These are phyloP conservation scores for Tribonema minus DNA, from an alignment of 108 stramenopile genomes.

Conservation along the genomic window DNA sequence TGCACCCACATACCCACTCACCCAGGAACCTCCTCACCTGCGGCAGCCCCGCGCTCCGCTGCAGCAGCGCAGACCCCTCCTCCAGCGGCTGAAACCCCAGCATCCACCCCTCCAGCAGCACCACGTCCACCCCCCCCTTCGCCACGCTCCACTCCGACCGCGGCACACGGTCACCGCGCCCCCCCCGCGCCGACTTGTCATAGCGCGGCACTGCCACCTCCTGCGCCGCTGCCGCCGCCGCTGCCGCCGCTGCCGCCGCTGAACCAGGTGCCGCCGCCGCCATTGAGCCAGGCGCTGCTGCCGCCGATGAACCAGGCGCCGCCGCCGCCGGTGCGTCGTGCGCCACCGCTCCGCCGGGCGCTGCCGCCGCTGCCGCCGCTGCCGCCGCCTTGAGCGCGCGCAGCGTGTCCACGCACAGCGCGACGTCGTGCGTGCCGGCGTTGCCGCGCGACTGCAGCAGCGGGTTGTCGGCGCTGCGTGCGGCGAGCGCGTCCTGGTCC, in stretches of 20 bases:
- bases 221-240: not conserved
- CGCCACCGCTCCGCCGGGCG: no score
- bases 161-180: slow-evolving; percentile 43
- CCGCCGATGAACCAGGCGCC: not conserved
- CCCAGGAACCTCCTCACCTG: not conserved
- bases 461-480: slow-evolving; percentile 10
- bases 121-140: slow-evolving; percentile 16
- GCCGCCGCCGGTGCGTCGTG: not conserved
- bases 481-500: slow-evolving; percentile 51
- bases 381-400: not conserved
- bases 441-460: slow-evolving; percentile 48
- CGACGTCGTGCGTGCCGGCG: slow-evolving; percentile 54
- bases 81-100: slow-evolving; percentile 52
- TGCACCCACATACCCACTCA: not conserved
- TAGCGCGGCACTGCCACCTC: slow-evolving; percentile 39
- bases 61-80: slow-evolving; percentile 11
- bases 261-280: not conserved
- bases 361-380: not conserved
- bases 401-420: slow-evolving; percentile 25
- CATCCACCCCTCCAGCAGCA: slow-evolving; percentile 57
- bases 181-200: slow-evolving; percentile 50
- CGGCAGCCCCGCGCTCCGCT: not conserved
- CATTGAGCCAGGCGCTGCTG: not conserved
- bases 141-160: slow-evolving; percentile 22
- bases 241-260: not conserved